Conservation (phyloP, 495 filamentous ascomycete species). For the Annulohypoxylon moriforme region DNA sequence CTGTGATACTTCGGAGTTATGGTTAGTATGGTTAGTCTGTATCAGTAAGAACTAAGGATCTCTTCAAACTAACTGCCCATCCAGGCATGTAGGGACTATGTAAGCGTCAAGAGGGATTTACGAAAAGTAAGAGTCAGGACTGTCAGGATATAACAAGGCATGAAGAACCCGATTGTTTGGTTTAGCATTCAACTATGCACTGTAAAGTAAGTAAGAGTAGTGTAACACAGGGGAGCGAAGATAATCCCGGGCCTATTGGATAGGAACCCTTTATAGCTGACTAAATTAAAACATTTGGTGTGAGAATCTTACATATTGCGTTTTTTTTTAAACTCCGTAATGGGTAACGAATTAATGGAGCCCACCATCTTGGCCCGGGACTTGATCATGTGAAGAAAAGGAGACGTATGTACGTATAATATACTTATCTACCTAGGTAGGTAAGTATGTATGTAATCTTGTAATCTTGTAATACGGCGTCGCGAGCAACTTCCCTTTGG, state of each 20-base stretch:
- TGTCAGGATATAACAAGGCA: slow-evolving; percentile 16
- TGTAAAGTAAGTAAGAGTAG: slow-evolving; percentile 2
- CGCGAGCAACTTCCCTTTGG: slow-evolving; percentile 13
- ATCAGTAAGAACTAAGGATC: not conserved
- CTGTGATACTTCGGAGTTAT: slow-evolving; percentile 40
- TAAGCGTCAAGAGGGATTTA: slow-evolving; percentile 32
- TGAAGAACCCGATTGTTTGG: slow-evolving; percentile 34
- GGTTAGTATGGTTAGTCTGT: slow-evolving; percentile 28
- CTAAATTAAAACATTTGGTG: slow-evolving; percentile 47
- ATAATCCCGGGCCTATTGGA: slow-evolving; percentile 40
- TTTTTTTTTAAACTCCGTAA: slow-evolving; percentile 15
- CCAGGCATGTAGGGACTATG: not conserved
- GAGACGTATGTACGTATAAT: slow-evolving; percentile 24
- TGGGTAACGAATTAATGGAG: slow-evolving; percentile 10
- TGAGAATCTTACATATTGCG: slow-evolving; percentile 45
- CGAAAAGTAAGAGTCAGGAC: slow-evolving; percentile 1
- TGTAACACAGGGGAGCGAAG: slow-evolving; percentile 31
- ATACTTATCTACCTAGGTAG: slow-evolving; percentile 16
- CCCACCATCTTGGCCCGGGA: slow-evolving; percentile 28
- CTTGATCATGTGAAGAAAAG: slow-evolving; percentile 42
- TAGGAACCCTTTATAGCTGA: slow-evolving; percentile 38
- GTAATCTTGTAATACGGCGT: not conserved
- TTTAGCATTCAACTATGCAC: slow-evolving; percentile 23
- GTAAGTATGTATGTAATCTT: not conserved
- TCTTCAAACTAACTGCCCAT: not conserved